phyloP scores from a whole-genome alignment of 108 stramenopile genomes.

The Aureococcus anophagefferens region DNA sequence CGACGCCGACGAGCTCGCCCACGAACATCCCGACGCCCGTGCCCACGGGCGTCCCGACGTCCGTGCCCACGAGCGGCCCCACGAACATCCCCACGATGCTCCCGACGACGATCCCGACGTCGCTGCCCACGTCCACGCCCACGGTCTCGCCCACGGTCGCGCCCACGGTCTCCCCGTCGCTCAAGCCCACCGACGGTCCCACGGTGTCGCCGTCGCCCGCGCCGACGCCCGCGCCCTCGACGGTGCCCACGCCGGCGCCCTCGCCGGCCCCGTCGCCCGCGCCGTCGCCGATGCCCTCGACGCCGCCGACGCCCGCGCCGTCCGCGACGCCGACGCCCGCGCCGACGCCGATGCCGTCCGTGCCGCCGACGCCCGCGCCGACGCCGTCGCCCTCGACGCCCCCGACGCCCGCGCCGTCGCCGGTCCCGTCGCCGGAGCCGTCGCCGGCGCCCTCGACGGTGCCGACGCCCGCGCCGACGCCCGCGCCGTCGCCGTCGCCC shows the following conservation, averaged over 20 bases:
- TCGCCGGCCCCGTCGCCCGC: no score
- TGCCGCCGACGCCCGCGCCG: neutral
- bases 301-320: no score
- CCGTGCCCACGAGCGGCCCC: neutral
- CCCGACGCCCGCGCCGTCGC: neutral
- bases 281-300: no score
- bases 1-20: neutral
- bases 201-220: no score
- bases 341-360: no score
- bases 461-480: no score
- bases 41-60: neutral
- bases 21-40: neutral
- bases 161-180: neutral
- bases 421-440: neutral
- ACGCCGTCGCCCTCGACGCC: neutral
- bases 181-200: no score
- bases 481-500: no score
- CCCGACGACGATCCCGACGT: neutral
- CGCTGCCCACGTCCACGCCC: neutral
- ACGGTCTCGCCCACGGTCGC: neutral
- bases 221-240: no score
- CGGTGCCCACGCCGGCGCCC: no score
- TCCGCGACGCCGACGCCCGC: no score
- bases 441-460: no score
- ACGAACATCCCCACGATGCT: neutral